Evolutionary conservation across 2,329 filamentous ascomycete species (phyloP), one percentile per base, ranked within the genome.

Genomic region (Colletotrichum sidae): DNA sequence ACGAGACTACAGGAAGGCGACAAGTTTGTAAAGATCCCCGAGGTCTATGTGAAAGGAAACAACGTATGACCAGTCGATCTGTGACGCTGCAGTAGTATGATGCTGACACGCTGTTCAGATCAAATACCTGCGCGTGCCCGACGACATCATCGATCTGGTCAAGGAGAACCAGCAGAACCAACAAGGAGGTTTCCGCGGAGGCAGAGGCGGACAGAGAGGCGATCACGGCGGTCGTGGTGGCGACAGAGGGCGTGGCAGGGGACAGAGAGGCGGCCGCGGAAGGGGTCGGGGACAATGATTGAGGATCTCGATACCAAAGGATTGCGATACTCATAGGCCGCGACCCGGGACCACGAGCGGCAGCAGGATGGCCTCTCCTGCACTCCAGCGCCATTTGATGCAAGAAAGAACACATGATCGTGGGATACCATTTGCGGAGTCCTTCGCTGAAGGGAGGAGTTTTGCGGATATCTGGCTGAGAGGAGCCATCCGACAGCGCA

Each of bases 11-110:
- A 91, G 88, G 95, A 98, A 74, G 96, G 94, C 68, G 94, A 98
- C 79, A 94, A 92, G 76, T 99, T 99, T 79, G 91, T 93, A 78
- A 87, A 93, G 75, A 82, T 99, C 79, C 90, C 94, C 41, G 96
- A 99, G 78, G 94, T 95, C 64, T 99, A 99, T 75, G 92, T 99
- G 55, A 92, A 97, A 76, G 96, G 96, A 67, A 99, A 98, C 81
- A 99, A 98, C 76, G 95, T 97, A 81, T 67, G 91, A 42, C 6
- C 2, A 3, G 15, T n/a, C 8, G 11, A 46, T 9, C 8, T n/a
- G 0, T 25, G 12, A n/a, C 33, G 10, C 4, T 15, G 6, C 2
- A 39, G 25, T 4, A 25, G 1, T 4, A 33, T 7, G 17, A 35
- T 1, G n/a, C 53, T 76, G 47, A 77, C 58, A 67, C 57, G 11